Evolutionary conservation across 495 filamentous ascomycete genomes (phyloP).

Genomic region (Penicillium arizonense): DNA sequence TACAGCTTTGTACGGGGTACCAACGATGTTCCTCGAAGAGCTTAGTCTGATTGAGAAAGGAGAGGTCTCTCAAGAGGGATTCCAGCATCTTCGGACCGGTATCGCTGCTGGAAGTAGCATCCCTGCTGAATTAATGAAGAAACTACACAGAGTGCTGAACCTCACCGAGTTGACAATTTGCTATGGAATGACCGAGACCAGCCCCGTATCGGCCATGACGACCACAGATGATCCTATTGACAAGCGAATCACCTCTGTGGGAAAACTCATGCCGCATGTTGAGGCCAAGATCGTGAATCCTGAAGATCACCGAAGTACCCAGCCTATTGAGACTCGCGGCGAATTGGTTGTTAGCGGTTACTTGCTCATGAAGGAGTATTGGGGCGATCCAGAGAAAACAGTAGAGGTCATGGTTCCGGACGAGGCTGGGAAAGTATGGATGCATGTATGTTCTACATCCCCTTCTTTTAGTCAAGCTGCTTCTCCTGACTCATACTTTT

Average conservation of each 20-base stretch:
- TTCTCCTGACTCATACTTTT: constrained; percentile 9
- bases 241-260: constrained; percentile 77
- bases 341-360: constrained; percentile 87
- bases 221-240: constrained; percentile 74
- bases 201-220: constrained; percentile 90
- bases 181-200: constrained; percentile 98
- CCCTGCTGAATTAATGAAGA: constrained; percentile 80
- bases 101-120: constrained; percentile 89
- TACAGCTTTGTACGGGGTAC: constrained; percentile 88
- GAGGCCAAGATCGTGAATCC: constrained; percentile 81
- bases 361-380: constrained; percentile 89
- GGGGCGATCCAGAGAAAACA: constrained; percentile 67
- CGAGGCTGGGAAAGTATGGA: constrained; percentile 61
- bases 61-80: constrained; percentile 52
- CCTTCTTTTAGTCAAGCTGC: constrained; percentile 5
- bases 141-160: constrained; percentile 71
- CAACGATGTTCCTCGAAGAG: constrained; percentile 95
- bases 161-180: constrained; percentile 87
- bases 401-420: constrained; percentile 68
- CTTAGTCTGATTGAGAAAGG: constrained; percentile 66
- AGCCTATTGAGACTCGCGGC: constrained; percentile 66
- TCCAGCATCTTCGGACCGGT: constrained; percentile 75
- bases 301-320: constrained; percentile 48
- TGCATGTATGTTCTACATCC: constrained; percentile 51
- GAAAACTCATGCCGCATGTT: constrained; percentile 76